A percentile compares a stretch with the other conserved stretches of the same genome.
phyloP scores from a whole-genome alignment of 192 early-diverging fungal genomes.

The Gaertneriomyces sp. region DNA sequence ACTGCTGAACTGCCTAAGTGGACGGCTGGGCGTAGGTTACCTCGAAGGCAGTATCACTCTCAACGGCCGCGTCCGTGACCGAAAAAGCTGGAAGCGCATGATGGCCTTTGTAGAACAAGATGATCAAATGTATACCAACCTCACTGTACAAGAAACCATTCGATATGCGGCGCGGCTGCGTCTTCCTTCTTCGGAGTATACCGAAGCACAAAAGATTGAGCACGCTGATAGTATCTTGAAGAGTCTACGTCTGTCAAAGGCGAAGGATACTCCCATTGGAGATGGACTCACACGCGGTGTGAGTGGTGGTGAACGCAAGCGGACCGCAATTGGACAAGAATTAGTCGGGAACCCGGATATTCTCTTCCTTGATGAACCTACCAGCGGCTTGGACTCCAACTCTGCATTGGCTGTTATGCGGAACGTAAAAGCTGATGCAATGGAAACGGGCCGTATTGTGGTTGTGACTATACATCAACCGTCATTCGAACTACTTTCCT shows the following conservation, averaged over 20 bases:
- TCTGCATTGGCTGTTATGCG: constrained; percentile 68
- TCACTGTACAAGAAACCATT: constrained; percentile 43
- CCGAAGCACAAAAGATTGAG: constrained; percentile 19
- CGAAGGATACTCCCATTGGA: constrained; percentile 46
- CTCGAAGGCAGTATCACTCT: constrained; percentile 73
- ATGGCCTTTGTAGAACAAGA: constrained; percentile 49
- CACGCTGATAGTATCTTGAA: constrained; percentile 34
- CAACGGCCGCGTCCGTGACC: constrained; percentile 60
- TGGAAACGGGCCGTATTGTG: constrained; percentile 63
- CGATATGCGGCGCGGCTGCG: constrained; percentile 36
- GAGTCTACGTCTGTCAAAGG: constrained; percentile 38
- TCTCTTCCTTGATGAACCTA: constrained; percentile 81
- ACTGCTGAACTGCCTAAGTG: constrained; percentile 37
- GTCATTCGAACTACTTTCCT: constrained; percentile 68
- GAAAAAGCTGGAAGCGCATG: constrained; percentile 21
- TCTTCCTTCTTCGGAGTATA: constrained; percentile 25
- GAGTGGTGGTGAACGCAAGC: constrained; percentile 64
- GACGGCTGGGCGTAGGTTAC: constrained; percentile 55
- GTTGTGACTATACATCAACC: constrained; percentile 87
- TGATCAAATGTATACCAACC: constrained; percentile 45
- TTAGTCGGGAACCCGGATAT: constrained; percentile 77
- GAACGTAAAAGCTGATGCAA: constrained; percentile 56
- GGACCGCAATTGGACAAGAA: constrained; percentile 75
- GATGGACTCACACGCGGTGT: constrained; percentile 55
- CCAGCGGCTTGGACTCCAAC: constrained; percentile 67